Percentiles rank a stretch among this genome's conserved stretches.
These are phyloP conservation scores for Cladorrhinum sp. DNA, from an alignment of 2,329 filamentous ascomycete genomes.

Conservation along the genomic window DNA sequence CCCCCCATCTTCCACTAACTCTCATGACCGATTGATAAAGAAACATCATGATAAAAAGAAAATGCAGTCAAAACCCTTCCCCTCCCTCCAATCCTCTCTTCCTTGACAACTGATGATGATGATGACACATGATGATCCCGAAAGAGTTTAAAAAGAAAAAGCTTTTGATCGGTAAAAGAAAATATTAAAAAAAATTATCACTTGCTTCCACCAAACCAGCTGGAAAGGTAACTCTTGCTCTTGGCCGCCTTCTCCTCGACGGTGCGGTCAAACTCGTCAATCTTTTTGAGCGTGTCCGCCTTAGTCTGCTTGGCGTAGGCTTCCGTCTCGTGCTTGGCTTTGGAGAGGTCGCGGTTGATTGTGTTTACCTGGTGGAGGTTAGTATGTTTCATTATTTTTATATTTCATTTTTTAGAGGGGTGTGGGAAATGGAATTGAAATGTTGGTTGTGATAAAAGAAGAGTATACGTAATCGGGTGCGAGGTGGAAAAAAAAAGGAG, in stretches of 20 bases:
- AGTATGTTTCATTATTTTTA: slow-evolving; percentile 18
- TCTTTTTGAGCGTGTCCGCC: slow-evolving; percentile 64
- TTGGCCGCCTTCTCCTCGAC: slow-evolving; percentile 75
- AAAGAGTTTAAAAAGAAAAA: no score
- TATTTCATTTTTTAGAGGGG: no score
- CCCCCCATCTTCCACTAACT: neutral
- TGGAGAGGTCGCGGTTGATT: slow-evolving; percentile 59
- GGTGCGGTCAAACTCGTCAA: slow-evolving; percentile 79
- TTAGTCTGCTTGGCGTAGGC: slow-evolving; percentile 61
- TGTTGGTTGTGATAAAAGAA: no score
- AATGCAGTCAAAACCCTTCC: no score
- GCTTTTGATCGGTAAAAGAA: no score
- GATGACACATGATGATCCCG: no score
- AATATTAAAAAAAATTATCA: no score
- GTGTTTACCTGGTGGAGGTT: slow-evolving; percentile 52
- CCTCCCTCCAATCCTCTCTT: no score
- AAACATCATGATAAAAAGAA: no score
- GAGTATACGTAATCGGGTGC: neutral
- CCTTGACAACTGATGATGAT: no score
- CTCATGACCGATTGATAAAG: no score
- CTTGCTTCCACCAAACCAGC: slow-evolving; percentile 74
- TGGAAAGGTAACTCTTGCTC: slow-evolving; percentile 77
- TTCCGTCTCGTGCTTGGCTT: slow-evolving; percentile 59
- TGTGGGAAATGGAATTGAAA: no score
- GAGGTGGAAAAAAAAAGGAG: neutral